A percentile compares a stretch with the other conserved stretches of the same genome.
These are phyloP conservation scores for Pueraria montana DNA, from an alignment of 306 rosid genomes.

Conservation along the genomic window DNA sequence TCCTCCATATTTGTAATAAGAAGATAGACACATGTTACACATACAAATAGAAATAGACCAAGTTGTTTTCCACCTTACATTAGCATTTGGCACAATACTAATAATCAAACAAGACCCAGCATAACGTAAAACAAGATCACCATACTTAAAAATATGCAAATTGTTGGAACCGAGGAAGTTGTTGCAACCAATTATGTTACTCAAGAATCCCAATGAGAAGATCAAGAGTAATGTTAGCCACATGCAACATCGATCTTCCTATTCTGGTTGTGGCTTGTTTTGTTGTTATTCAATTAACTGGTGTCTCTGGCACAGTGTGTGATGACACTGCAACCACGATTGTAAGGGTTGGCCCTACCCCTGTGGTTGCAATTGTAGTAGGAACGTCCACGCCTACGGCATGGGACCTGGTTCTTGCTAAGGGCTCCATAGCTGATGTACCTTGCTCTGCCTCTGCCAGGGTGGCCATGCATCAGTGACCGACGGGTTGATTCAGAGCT, in stretches of 20 bases:
- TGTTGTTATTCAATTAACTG: not conserved
- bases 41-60: not conserved
- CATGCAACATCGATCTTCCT: constrained; percentile 42
- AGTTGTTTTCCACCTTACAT: not conserved
- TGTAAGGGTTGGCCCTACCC: constrained; percentile 53
- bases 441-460: not conserved
- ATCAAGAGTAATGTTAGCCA: not conserved
- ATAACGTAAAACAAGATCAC: not conserved
- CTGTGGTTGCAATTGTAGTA: constrained; percentile 55
- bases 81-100: not conserved
- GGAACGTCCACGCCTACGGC: constrained; percentile 53
- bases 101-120: not conserved
- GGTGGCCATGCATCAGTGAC: not conserved
- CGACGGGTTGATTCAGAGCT: constrained; percentile 49
- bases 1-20: not conserved
- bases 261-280: constrained; percentile 23
- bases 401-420: constrained; percentile 43
- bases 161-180: not conserved
- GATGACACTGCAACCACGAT: constrained; percentile 54
- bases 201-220: not conserved
- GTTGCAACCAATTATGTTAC: not conserved
- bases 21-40: too few relatives aligned
- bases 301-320: constrained; percentile 59
- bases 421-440: constrained; percentile 56
- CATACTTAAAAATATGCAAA: not conserved